Evolutionary conservation across 1,284 basidiomycete genomes (phyloP).

Genomic region (Boletus semigastroideus): DNA sequence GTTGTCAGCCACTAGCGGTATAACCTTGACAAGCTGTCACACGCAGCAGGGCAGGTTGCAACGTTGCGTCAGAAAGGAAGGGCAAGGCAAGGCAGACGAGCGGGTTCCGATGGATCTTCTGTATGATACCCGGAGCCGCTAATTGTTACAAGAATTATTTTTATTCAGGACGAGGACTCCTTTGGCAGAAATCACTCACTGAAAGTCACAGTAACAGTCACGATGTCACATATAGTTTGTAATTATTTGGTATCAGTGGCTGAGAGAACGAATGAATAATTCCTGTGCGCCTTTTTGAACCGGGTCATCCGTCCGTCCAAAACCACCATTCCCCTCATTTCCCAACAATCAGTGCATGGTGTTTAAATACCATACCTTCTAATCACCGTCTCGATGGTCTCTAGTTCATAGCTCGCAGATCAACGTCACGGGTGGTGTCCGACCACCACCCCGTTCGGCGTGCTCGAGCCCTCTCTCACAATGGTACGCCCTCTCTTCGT

Average conservation of each 20-base stretch:
- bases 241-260: slow-evolving; percentile 27
- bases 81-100: background rate
- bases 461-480: slow-evolving; percentile 11
- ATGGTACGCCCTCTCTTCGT: slow-evolving; percentile 36
- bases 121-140: too few relatives aligned
- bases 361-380: slow-evolving; percentile 41
- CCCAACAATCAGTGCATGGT: slow-evolving; percentile 35
- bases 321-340: slow-evolving; percentile 25
- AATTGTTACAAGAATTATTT: background rate
- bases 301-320: slow-evolving; percentile 50
- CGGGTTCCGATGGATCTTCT: slow-evolving; percentile 16
- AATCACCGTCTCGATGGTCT: slow-evolving; percentile 29
- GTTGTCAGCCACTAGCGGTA: slow-evolving; percentile 21
- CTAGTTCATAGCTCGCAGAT: slow-evolving; percentile 45
- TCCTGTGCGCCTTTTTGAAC: too few relatives aligned
- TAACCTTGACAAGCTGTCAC: slow-evolving; percentile 25
- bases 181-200: slow-evolving; percentile 33
- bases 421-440: slow-evolving; percentile 46
- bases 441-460: slow-evolving; percentile 39
- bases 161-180: too few relatives aligned
- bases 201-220: slow-evolving; percentile 17
- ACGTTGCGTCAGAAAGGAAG: slow-evolving; percentile 13
- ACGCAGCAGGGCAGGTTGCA: slow-evolving; percentile 26
- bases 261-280: too few relatives aligned
- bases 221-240: slow-evolving; percentile 22